A percentile compares a stretch with the other conserved stretches of the same genome.
Conservation (phyloP, 2,329 filamentous ascomycete species). For the Plenodomus lindquistii region DNA sequence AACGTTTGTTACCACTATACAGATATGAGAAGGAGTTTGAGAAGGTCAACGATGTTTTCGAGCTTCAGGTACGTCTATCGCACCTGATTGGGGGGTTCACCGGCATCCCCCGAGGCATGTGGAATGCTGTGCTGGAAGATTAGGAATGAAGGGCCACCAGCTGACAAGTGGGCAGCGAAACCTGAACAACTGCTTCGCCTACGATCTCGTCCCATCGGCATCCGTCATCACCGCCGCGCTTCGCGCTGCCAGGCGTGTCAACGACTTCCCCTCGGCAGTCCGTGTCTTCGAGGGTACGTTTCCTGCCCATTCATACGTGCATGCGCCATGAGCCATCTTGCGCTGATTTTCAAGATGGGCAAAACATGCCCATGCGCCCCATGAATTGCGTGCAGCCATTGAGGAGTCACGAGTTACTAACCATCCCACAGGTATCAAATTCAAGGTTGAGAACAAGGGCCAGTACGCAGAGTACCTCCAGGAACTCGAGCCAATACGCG, state of each 20-base stretch:
- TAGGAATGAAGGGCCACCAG: conserved; percentile 1
- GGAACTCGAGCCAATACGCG: conserved; percentile 87
- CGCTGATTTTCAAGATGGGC: not conserved
- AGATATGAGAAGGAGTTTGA: conserved; percentile 99
- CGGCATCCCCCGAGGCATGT: conserved; percentile 17
- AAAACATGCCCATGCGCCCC: not conserved
- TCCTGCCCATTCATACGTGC: not conserved
- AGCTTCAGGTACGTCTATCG: conserved; percentile 81
- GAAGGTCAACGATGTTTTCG: conserved; percentile 95
- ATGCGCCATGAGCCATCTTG: not conserved
- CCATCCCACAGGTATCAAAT: conserved; percentile 77
- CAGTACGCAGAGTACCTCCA: conserved; percentile 97
- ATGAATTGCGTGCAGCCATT: conserved; percentile 3
- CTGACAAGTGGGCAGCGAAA: conserved; percentile 66
- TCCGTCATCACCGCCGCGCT: conserved; percentile 89
- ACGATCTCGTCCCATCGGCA: conserved; percentile 97
- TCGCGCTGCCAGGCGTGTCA: conserved; percentile 91
- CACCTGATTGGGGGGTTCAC: conserved; percentile 7
- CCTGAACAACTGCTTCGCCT: conserved; percentile 99
- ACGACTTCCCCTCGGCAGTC: conserved; percentile 97
- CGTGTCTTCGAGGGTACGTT: conserved; percentile 94
- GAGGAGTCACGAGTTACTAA: conserved; percentile 27
- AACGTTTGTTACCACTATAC: conserved; percentile 31
- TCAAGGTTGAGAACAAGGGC: conserved; percentile 97
- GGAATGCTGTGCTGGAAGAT: conserved; percentile 5